These are phyloP conservation scores for Alternaria solani DNA, from an alignment of 2,329 filamentous ascomycete species.

Conservation along the genomic window DNA sequence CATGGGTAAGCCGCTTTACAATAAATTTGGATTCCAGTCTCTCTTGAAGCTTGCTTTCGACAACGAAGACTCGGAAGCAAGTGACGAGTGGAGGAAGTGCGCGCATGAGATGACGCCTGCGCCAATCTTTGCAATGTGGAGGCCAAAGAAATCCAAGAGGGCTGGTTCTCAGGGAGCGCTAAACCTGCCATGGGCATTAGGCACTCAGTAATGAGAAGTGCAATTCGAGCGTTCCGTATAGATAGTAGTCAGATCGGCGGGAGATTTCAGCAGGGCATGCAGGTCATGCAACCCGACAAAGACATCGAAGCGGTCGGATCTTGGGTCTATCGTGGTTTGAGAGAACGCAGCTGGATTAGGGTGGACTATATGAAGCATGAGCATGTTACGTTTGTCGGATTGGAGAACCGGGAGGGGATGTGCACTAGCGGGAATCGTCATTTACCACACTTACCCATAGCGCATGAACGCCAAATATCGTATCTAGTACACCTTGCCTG, in stretches of 20 bases:
- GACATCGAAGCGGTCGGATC: background rate
- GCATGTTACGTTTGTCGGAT: background rate
- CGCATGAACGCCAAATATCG: background rate
- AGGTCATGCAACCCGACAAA: background rate
- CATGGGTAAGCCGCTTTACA: conserved; percentile 50
- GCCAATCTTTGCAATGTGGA: conserved; percentile 46
- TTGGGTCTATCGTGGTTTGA: background rate
- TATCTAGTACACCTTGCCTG: background rate
- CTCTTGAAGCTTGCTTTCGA: conserved; percentile 44
- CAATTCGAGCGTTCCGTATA: background rate
- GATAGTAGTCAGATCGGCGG: background rate
- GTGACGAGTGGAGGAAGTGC: conserved; percentile 44
- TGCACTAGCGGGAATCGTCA: background rate
- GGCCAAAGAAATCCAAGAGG: conserved; percentile 35
- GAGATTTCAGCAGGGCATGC: background rate
- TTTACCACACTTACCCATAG: background rate
- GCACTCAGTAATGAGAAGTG: background rate
- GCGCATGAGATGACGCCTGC: conserved; percentile 45
- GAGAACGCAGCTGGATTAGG: background rate
- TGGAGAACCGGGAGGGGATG: background rate
- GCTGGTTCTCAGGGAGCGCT: conserved; percentile 20
- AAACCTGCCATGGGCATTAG: conserved; percentile 34
- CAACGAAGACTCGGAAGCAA: conserved; percentile 31
- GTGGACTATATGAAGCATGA: background rate
- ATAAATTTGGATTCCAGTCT: conserved; percentile 40